Conservation (phyloP, 257 asterid genomes). For the Solanum lignicaule region DNA sequence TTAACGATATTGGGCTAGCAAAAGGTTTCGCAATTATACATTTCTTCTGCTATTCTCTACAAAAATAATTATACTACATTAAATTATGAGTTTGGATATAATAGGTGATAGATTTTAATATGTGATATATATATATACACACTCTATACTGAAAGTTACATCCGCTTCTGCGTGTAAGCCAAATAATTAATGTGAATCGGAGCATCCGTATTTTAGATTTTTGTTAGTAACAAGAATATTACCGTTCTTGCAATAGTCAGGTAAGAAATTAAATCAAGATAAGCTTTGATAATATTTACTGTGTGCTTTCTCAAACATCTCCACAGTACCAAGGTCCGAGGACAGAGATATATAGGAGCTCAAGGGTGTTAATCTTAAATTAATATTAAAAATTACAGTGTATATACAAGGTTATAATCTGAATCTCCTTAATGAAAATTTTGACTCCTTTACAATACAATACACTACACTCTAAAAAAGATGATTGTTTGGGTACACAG, state of each 20-base stretch:
- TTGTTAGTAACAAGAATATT: neutral
- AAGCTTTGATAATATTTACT: neutral
- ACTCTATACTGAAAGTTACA: neutral
- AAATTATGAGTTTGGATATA: too few relatives aligned
- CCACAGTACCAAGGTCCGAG: too few relatives aligned
- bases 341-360: too few relatives aligned
- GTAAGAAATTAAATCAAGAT: neutral
- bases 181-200: neutral
- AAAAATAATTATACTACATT: too few relatives aligned
- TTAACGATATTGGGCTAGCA: too few relatives aligned
- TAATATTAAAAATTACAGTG: too few relatives aligned
- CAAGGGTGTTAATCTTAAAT: neutral
- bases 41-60: too few relatives aligned
- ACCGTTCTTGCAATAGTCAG: neutral
- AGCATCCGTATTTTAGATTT: neutral
- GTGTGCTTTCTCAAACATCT: neutral
- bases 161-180: neutral
- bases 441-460: neutral
- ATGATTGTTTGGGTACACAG: too few relatives aligned
- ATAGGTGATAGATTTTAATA: too few relatives aligned
- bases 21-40: too few relatives aligned
- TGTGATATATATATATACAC: too few relatives aligned
- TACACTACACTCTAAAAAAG: too few relatives aligned
- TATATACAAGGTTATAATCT: neutral
- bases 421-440: neutral